phyloP scores from a whole-genome alignment of 2,329 filamentous ascomycete species.

The Ophiostoma sp. region DNA sequence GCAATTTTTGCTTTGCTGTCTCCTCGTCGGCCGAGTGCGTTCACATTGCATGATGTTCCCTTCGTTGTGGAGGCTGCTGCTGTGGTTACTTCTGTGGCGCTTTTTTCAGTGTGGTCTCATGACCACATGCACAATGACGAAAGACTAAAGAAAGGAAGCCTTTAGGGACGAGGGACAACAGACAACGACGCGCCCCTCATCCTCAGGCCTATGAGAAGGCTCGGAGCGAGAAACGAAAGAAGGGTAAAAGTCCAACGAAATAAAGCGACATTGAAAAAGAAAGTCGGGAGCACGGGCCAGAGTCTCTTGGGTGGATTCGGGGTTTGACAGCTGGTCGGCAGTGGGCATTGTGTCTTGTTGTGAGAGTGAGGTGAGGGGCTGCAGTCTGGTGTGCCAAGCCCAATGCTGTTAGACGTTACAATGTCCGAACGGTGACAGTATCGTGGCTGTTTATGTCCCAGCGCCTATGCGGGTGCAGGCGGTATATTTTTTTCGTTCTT shows the following conservation, averaged over 20 bases:
- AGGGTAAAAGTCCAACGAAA: neutral
- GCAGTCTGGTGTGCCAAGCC: neutral
- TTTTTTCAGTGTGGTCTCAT: neutral
- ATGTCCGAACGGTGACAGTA: neutral
- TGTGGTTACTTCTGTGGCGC: neutral
- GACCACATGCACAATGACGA: slow-evolving; percentile 20
- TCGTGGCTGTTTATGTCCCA: too few species aligned
- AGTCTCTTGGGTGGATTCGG: neutral
- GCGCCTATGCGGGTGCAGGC: neutral
- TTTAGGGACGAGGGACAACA: neutral
- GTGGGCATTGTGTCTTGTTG: neutral
- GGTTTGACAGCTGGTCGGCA: neutral
- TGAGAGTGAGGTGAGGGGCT: neutral
- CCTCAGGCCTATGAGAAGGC: neutral
- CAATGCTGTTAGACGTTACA: neutral
- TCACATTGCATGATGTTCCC: neutral
- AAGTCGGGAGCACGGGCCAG: neutral
- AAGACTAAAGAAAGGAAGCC: neutral
- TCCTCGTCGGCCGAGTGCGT: too few species aligned
- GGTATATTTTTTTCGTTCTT: neutral
- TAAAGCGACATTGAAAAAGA: neutral
- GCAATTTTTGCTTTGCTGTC: neutral
- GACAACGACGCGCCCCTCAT: neutral
- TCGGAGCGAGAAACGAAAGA: neutral
- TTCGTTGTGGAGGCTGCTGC: neutral